phyloP scores from a whole-genome alignment of 768 basidiomycete genomes.

The Ephemerocybe angulata region DNA sequence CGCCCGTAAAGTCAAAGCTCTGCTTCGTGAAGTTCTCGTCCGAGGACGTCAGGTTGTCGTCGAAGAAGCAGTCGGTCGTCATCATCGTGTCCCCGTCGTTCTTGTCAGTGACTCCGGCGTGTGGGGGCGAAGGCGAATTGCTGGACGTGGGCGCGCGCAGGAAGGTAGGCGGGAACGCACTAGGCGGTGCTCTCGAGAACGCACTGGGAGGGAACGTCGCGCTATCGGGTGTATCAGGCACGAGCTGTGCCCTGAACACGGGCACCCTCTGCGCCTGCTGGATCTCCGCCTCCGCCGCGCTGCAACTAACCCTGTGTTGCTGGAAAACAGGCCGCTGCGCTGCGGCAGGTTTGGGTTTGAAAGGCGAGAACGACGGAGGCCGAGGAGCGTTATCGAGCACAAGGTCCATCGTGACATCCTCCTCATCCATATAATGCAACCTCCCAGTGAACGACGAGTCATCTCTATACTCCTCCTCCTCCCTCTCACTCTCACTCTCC shows the following conservation, averaged over 20 bases:
- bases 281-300: background rate
- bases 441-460: slow-evolving; percentile 2
- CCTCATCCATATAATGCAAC: background rate
- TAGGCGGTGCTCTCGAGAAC: too few species aligned
- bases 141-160: too few species aligned
- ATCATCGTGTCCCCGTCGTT: too few species aligned
- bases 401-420: background rate
- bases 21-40: slow-evolving; percentile 56
- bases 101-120: too few species aligned
- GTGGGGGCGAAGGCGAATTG: too few species aligned
- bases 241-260: slow-evolving; percentile 14
- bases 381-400: background rate
- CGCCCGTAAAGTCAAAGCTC: slow-evolving; percentile 83
- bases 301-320: too few species aligned
- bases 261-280: slow-evolving; percentile 5
- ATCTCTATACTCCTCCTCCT: slow-evolving; percentile 2
- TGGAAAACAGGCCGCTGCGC: too few species aligned
- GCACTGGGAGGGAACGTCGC: too few species aligned
- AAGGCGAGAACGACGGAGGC: background rate
- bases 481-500: background rate
- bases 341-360: too few species aligned
- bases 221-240: background rate
- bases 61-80: too few species aligned
- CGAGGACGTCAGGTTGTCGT: background rate
- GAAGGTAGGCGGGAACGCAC: too few species aligned